Evolutionary conservation across 2,329 filamentous ascomycete species (phyloP).

Genomic region (Sporothrix protearum): DNA sequence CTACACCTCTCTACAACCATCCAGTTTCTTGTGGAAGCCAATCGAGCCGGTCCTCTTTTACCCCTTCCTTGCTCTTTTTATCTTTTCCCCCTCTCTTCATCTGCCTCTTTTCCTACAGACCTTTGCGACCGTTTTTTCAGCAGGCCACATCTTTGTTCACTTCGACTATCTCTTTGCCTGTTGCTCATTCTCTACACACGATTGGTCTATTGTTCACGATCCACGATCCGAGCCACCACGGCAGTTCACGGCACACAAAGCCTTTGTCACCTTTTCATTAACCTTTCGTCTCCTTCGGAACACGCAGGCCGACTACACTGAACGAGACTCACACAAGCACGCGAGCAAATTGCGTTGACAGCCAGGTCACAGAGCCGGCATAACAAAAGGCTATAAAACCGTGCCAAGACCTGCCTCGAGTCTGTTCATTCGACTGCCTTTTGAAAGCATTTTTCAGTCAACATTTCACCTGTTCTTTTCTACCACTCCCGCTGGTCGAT

Average conservation of each 20-base stretch:
- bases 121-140: background rate
- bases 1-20: background rate
- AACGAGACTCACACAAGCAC: constrained; percentile 1
- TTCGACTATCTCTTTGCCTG: background rate
- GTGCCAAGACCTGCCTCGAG: constrained; percentile 18
- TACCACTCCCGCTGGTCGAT: background rate
- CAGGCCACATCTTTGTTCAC: background rate
- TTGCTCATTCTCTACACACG: background rate
- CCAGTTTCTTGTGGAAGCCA: constrained; percentile 6
- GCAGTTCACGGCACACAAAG: background rate
- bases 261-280: background rate
- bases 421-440: background rate
- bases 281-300: constrained; percentile 5
- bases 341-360: constrained; percentile 8
- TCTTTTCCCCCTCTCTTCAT: background rate
- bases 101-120: background rate
- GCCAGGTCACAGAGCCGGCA: constrained; percentile 3
- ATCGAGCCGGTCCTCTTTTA: background rate
- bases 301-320: constrained; percentile 2
- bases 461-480: constrained; percentile 18
- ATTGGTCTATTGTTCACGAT: background rate
- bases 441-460: background rate
- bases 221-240: background rate
- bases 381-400: background rate
- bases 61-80: background rate